Base-by-base conservation (phyloP, 108 stramenopile genomes). In the Fragilaria radians region DNA sequence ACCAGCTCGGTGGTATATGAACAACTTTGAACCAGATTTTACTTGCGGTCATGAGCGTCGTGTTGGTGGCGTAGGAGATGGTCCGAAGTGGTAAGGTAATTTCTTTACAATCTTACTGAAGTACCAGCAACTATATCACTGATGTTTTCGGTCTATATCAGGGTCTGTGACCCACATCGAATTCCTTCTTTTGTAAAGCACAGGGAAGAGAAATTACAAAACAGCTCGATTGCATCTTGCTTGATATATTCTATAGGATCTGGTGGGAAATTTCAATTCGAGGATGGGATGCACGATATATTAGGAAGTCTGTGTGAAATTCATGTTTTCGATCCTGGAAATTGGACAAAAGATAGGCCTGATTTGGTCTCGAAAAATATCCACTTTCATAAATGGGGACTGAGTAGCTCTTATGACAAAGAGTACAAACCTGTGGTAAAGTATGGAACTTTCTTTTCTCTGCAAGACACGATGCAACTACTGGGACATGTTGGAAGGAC, bases 11-110 rank as follows among this genome's bases (percentile, higher is more conserved):
- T 68, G 52, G 52, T 58, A 61, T 45, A 22, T 45, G 32, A 5
- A 46, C 28, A 82, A 76, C 67, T 78, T 52, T 49, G 85, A 86
- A 31, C 85, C 85, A 17, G 61, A 63, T 29, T 78, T 82, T 57
- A 61, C 68, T 5, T 86, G 85, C 55, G 65, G 57, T n/a, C 72
- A 75, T 61, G 70, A 72, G 51, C 67, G 32, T 36, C 63, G 79
- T 26, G 60, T 86, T 14, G 72, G 79, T 5, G 62, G 63, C 11
- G 28, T 60, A 19, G 79, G 79, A 11, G 80, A 84, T 66, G 84
- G 84, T 11, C 74, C 74, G 32, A 86, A 82, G 34, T 82, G 85
- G 85, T n/a, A n/a, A n/a, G n/a, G n/a, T n/a, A n/a, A n/a, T n/a
- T n/a, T n/a, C n/a, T n/a, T n/a, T n/a, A n/a, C n/a, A n/a, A n/a